phyloP scores from a whole-genome alignment of 2,329 filamentous ascomycete species.

The Pseudopyricularia javanii region DNA sequence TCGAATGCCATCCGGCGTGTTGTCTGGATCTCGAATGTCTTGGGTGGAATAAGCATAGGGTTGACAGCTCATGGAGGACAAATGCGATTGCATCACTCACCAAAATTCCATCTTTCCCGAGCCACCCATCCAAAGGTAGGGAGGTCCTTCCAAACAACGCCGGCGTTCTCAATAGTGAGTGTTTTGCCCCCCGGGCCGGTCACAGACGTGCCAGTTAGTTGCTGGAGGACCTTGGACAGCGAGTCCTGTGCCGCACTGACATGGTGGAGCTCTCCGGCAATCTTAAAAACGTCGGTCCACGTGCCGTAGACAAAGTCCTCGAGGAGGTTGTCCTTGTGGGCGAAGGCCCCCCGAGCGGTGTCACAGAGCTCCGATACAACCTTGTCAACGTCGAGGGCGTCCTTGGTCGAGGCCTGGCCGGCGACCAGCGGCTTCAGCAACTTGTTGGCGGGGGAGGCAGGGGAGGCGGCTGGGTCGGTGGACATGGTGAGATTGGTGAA shows the following conservation, averaged over 20 bases:
- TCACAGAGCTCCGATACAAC: neutral
- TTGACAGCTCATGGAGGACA: neutral
- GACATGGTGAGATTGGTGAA: neutral
- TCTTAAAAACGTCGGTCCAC: conserved; percentile 11
- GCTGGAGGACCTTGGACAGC: conserved; percentile 11
- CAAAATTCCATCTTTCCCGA: conserved; percentile 15
- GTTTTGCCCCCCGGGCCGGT: conserved; percentile 8
- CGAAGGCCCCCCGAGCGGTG: conserved; percentile 6
- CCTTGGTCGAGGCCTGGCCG: neutral
- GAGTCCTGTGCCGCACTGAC: conserved; percentile 5
- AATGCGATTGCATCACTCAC: conserved; percentile 7
- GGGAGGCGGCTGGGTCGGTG: neutral
- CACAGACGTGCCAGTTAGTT: conserved; percentile 8
- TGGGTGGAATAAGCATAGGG: neutral
- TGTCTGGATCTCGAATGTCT: conserved; percentile 9
- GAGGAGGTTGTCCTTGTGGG: neutral
- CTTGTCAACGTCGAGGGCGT: neutral
- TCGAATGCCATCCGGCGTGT: conserved; percentile 4
- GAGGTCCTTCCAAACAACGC: conserved; percentile 15
- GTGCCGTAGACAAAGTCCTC: conserved; percentile 10
- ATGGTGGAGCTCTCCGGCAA: conserved; percentile 9
- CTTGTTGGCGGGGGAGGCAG: neutral
- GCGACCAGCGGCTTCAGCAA: conserved; percentile 2
- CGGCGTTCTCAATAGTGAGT: conserved; percentile 7
- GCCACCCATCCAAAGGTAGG: conserved; percentile 14